Conservation (phyloP, 2,329 filamentous ascomycete genomes). For the Clarireedia sp. region DNA sequence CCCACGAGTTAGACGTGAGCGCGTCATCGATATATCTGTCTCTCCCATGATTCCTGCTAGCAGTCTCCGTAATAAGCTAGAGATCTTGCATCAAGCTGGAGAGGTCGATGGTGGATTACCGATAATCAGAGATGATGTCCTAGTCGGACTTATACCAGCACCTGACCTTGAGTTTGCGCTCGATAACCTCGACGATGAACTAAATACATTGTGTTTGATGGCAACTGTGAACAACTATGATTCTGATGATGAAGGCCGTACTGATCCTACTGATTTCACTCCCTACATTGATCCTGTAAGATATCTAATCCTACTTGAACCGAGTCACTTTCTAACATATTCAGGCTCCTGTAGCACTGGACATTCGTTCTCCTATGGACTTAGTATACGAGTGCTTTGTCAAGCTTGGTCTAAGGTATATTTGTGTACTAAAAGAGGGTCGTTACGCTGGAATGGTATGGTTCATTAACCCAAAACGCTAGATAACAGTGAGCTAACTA, state of each 20-base stretch:
- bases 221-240: slow-evolving; percentile 55
- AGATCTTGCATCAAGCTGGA: slow-evolving; percentile 72
- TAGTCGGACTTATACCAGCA: slow-evolving; percentile 87
- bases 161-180: slow-evolving; percentile 91
- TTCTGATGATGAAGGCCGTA: slow-evolving; percentile 46
- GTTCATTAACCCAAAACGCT: not conserved
- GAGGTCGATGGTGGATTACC: slow-evolving; percentile 90
- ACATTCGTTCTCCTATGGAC: slow-evolving; percentile 86
- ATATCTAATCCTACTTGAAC: slow-evolving; percentile 12
- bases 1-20: slow-evolving; percentile 62
- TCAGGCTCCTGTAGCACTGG: slow-evolving; percentile 75
- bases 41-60: slow-evolving; percentile 73
- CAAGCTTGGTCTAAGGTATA: slow-evolving; percentile 85
- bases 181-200: slow-evolving; percentile 73
- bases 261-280: slow-evolving; percentile 76
- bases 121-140: slow-evolving; percentile 67
- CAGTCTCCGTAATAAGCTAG: slow-evolving; percentile 71
- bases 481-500: slow-evolving; percentile 9
- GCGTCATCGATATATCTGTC: slow-evolving; percentile 79
- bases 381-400: slow-evolving; percentile 94
- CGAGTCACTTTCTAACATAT: not conserved
- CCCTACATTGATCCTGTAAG: slow-evolving; percentile 79
- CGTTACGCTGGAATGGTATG: slow-evolving; percentile 78
- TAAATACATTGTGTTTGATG: slow-evolving; percentile 73
- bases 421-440: slow-evolving; percentile 81